Conservation (phyloP, 345 rosid species). For the Dipteronia sinensis region DNA sequence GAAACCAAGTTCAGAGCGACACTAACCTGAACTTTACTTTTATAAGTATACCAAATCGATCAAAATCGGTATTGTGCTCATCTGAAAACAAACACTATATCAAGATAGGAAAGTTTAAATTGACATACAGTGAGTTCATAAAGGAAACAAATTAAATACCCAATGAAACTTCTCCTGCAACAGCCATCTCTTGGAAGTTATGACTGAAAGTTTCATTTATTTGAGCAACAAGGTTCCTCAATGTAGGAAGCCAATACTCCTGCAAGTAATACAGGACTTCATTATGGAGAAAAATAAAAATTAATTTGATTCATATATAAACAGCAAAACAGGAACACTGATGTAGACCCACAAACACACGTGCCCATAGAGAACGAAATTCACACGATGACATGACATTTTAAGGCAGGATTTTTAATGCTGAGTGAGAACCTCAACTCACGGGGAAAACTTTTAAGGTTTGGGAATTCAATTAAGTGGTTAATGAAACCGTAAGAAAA, state of each 20-base stretch:
- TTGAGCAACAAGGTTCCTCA: conserved; percentile 78
- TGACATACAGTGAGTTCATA: background rate
- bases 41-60: conserved; percentile 81
- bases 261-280: conserved; percentile 26
- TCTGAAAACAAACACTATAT: conserved; percentile 46
- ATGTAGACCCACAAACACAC: background rate
- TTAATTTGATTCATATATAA: conserved; percentile 9
- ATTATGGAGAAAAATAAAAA: background rate
- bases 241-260: conserved; percentile 87
- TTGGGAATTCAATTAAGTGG: background rate
- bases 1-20: conserved; percentile 11
- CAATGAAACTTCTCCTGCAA: conserved; percentile 91
- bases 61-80: conserved; percentile 82
- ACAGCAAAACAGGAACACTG: background rate
- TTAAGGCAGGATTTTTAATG: background rate
- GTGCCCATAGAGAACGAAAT: background rate
- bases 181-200: conserved; percentile 95
- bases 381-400: too few relatives aligned
- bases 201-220: conserved; percentile 86
- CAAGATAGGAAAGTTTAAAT: conserved; percentile 19
- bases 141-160: conserved; percentile 37
- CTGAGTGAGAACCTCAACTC: background rate
- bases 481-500: background rate
- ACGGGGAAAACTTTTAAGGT: background rate
- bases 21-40: conserved; percentile 89